Percentiles rank a stretch among this genome's conserved stretches.
Evolutionary conservation across 768 basidiomycete genomes (phyloP).

Genomic region (Suillus occidentalis): DNA sequence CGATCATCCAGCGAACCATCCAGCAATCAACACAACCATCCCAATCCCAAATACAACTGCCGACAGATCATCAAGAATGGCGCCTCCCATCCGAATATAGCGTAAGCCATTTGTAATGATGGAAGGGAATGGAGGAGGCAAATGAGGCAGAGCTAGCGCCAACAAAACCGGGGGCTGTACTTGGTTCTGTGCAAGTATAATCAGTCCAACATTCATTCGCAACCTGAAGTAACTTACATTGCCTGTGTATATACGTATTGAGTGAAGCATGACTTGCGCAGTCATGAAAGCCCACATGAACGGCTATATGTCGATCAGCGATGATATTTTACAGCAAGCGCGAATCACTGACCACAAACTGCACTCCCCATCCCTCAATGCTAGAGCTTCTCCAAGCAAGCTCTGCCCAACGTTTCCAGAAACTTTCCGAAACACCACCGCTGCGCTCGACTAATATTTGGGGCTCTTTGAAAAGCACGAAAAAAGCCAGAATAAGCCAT

Average conservation of each 20-base stretch:
- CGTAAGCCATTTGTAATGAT: conserved; percentile 62
- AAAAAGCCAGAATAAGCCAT: conserved; percentile 67
- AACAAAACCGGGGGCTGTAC: conserved; percentile 61
- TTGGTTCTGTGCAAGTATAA: conserved; percentile 44
- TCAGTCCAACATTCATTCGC: conserved; percentile 11
- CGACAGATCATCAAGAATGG: conserved; percentile 72
- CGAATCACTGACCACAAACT: conserved; percentile 51
- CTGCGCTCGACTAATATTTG: conserved; percentile 41
- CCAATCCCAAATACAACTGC: conserved; percentile 72
- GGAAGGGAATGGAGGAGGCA: conserved; percentile 64
- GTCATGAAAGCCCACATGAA: conserved; percentile 85
- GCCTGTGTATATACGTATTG: conserved; percentile 67
- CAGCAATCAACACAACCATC: conserved; percentile 55
- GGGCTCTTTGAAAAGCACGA: conserved; percentile 68
- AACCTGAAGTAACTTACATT: conserved; percentile 47
- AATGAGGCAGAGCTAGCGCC: conserved; percentile 57
- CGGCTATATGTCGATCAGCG: conserved; percentile 44
- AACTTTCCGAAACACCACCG: conserved; percentile 33
- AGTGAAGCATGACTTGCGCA: conserved; percentile 68
- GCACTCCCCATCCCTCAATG: conserved; percentile 47
- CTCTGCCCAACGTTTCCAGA: conserved; percentile 67
- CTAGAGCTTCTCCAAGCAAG: conserved; percentile 41
- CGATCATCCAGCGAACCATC: conserved; percentile 38
- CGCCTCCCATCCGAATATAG: conserved; percentile 66
- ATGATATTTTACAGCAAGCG: conserved; percentile 1